Evolutionary conservation across 176 grass and related monocot species (phyloP), one percentile per base, ranked within the genome.

Genomic region (Triticum turgidum): DNA sequence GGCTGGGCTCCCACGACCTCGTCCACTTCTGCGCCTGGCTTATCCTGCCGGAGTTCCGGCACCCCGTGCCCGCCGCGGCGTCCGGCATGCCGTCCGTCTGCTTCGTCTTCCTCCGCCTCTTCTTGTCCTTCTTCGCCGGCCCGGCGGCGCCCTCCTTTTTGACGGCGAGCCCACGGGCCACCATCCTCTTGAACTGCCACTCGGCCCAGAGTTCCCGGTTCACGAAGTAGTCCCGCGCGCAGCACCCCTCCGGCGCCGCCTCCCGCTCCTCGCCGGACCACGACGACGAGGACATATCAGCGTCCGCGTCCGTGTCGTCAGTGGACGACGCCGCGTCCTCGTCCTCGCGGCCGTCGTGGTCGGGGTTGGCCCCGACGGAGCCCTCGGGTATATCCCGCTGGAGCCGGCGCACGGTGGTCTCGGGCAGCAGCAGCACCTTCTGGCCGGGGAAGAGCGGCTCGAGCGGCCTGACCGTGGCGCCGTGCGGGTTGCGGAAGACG

Each of bases 361-460:
- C 56, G 18, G 56, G 56, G 20, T 59, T 59, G 56, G 56, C 56
- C 6, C 56, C 56, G 56, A 59, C 56, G 56, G 56, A 59, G 56
- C 56, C 18, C 56, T 59, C 56, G 0, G 84, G 87, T 20, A 89
- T 87, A 11, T 71, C 44, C 7, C 74, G 84, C 78, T 80, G 76
- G 25, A 94, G 89, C 67, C 37, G 56, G 2, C 8, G 10, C 12
- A 91, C n/a, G 56, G 92, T 94, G 47, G 24, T 22, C 73, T 65
- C 25, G 0, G 92, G 89, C 4, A 94, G 24, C 3, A 94, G 85
- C 10, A 85, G 61, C 32, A 94, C 87, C 78, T 94, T 94, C 51
- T 94, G 89, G 22, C 92, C 92, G 0, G 92, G 92, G 21, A 94
- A 82, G 4, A 94, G 92, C 15, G 72, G 78, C 62, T 91, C 87